A percentile compares a stretch with the other conserved stretches of the same genome.
Evolutionary conservation across 2,329 filamentous ascomycete species (phyloP).

Genomic region (Xylogone sp.): DNA sequence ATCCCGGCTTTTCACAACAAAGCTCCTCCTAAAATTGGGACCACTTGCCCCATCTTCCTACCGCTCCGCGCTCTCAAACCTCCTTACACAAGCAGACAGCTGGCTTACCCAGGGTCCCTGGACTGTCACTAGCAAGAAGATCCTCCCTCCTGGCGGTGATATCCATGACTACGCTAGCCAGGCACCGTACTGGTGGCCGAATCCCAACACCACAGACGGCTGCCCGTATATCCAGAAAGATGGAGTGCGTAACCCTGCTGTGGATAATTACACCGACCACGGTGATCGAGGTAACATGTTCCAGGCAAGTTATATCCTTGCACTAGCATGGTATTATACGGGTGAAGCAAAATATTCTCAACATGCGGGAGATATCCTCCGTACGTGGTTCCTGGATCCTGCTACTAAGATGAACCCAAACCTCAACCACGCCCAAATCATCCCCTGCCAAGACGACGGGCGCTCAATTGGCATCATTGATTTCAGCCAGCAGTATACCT

Average conservation of each 20-base stretch:
- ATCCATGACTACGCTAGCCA: conserved; percentile 22
- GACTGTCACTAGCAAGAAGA: conserved; percentile 21
- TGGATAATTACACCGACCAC: conserved; percentile 14
- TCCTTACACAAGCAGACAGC: conserved; percentile 4
- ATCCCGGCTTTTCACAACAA: conserved; percentile 4
- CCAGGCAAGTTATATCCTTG: conserved; percentile 19
- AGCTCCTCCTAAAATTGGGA: conserved; percentile 2
- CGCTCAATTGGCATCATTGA: conserved; percentile 9
- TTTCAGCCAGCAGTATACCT: conserved; percentile 23
- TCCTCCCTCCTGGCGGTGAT: conserved; percentile 14
- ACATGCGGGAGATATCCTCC: conserved; percentile 20
- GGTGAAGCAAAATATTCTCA: conserved; percentile 17
- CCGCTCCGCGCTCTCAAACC: not conserved
- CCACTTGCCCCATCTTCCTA: not conserved
- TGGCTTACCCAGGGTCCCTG: conserved; percentile 24
- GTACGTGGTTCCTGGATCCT: conserved; percentile 22
- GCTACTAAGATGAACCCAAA: conserved; percentile 24
- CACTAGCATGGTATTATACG: conserved; percentile 27
- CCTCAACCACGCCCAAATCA: conserved; percentile 20
- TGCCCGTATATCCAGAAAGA: conserved; percentile 23
- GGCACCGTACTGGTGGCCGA: conserved; percentile 23
- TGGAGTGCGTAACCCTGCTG: conserved; percentile 24
- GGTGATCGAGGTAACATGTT: conserved; percentile 20
- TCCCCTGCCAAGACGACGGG: conserved; percentile 10
- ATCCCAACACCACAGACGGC: conserved; percentile 13